These are phyloP conservation scores for Dichotomopilus funicola DNA, from an alignment of 2,329 filamentous ascomycete species.

Conservation along the genomic window DNA sequence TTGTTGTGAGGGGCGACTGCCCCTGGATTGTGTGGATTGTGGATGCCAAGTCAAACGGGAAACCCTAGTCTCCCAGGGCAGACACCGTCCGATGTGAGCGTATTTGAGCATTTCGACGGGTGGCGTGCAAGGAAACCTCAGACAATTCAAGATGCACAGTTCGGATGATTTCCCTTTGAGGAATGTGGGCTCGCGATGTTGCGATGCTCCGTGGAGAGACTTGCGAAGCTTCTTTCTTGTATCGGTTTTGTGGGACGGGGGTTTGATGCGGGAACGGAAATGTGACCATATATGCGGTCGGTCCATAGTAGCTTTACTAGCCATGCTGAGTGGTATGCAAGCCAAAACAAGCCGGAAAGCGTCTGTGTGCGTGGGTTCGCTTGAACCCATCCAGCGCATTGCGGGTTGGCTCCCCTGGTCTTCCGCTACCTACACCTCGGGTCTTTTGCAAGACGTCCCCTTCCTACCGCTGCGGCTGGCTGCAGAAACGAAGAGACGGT, in stretches of 20 bases:
- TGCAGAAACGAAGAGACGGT: neutral
- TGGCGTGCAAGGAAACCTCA: constrained; percentile 17
- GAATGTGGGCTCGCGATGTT: neutral
- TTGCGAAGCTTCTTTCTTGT: neutral
- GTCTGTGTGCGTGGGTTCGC: no score
- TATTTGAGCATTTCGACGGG: constrained; percentile 18
- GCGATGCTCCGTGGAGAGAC: neutral
- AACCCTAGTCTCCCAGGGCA: constrained; percentile 14
- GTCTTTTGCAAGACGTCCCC: no score
- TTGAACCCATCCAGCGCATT: no score
- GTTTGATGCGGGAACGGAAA: no score
- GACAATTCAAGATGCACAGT: constrained; percentile 5
- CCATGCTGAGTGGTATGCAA: no score
- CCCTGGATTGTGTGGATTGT: constrained; percentile 9
- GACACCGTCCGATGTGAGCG: constrained; percentile 15
- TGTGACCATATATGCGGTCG: no score
- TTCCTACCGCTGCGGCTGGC: no score
- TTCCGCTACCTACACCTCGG: no score
- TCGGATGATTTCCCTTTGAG: constrained; percentile 1
- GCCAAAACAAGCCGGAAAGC: no score
- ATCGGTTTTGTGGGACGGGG: no score
- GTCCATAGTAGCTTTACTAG: no score
- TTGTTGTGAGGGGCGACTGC: constrained; percentile 1
- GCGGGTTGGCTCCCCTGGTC: no score
- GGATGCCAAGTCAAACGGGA: constrained; percentile 23